Evolutionary conservation across 768 basidiomycete genomes (phyloP).

Genomic region (Termitomyces sp.): DNA sequence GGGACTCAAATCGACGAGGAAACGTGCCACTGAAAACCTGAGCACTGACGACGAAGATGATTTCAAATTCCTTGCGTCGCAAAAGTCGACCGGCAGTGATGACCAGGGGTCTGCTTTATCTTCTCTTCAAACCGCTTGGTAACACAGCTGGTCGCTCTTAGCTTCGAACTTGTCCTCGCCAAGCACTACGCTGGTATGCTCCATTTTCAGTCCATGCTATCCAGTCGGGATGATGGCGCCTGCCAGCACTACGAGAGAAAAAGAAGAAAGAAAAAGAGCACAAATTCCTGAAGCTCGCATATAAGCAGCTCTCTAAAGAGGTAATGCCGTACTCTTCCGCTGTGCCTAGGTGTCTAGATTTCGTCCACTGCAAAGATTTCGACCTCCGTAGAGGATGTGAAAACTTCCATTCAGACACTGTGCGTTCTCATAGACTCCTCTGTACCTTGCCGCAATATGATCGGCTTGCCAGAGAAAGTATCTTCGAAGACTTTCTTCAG

Average conservation of each 20-base stretch:
- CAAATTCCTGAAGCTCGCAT: constrained; percentile 14
- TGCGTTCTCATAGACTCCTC: constrained; percentile 1
- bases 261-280: constrained; percentile 17
- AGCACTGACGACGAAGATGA: constrained; percentile 10
- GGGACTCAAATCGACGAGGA: background rate
- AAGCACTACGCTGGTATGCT: constrained; percentile 15
- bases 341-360: background rate
- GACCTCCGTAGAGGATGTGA: constrained; percentile 12
- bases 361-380: constrained; percentile 4
- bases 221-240: background rate
- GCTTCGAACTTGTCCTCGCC: constrained; percentile 14
- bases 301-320: constrained; percentile 18
- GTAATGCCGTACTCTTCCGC: background rate
- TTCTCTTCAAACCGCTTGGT: background rate
- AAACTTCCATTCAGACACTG: constrained; percentile 10
- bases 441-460: background rate
- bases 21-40: background rate
- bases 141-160: background rate
- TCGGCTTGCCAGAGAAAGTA: constrained; percentile 12
- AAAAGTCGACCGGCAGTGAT: constrained; percentile 17
- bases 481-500: constrained; percentile 16
- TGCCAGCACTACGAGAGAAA: constrained; percentile 13
- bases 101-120: constrained; percentile 11
- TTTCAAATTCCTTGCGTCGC: constrained; percentile 12
- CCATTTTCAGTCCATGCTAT: background rate